Base-by-base conservation (phyloP, 163 green algal genomes). In the Coccomyxa subellipsoidea region DNA sequence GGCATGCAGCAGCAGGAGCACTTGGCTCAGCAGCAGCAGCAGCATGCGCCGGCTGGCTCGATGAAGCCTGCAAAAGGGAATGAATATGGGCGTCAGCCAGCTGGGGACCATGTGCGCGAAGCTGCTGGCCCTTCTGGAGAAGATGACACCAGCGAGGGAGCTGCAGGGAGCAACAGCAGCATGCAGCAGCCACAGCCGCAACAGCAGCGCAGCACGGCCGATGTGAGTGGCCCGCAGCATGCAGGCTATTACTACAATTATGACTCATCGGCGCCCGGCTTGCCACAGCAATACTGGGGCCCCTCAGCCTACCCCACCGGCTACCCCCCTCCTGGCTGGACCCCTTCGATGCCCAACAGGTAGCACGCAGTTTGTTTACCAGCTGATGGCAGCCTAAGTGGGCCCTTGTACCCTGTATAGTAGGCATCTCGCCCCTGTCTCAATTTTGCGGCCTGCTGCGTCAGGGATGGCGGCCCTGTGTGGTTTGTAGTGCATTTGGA, bases 1-100 rank as follows among this genome's bases (percentile, higher is more conserved):
- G 66, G 21, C 66, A 73, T 73, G 66, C 66, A 73, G 66, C 66
- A 73, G 66, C 66, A 73, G 66, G 66, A 34, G 66, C 66, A n/a
- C 29, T 4, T 73, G 66, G 66, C 21, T n/a, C 66, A 34, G 66
- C 66, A 73, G 66, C 66, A 73, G 47, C 66, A 73, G 27, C 66
- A 73, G 66, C n/a, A 73, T 73, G 66, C 66, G 7, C 27, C 66
- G 1, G 27, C 66, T 1, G 47, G 21, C 47, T 59, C 47, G 21
- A 18, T 18, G 23, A 18, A 59, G 21, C 15, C 47, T 12, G 47
- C 47, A 59, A 18, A 18, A 12, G 47, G 47, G 23, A 7, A 8
- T 59, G 47, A 5, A 27, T 59, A 12, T 12, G 47, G 4, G 3
- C 47, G 5, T 18, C 47, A 59, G 47, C 47, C 47, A 18, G 47